Evolutionary conservation across 148 eudicot genomes (phyloP).

Genomic region (Arbutus unedo): DNA sequence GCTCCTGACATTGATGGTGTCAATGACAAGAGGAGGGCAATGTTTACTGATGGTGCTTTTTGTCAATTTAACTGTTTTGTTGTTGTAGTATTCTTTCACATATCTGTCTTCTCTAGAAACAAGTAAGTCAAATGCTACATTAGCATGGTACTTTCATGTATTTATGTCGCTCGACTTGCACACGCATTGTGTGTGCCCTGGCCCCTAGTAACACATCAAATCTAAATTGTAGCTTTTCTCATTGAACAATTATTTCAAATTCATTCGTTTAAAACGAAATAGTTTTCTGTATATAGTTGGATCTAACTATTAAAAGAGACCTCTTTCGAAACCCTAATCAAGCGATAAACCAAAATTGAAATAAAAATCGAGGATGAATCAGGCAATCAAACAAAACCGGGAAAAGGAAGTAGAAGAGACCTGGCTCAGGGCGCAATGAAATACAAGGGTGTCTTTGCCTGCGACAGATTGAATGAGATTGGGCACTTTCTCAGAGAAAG

Average conservation of each 20-base stretch:
- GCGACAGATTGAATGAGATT: slow-evolving; percentile 55
- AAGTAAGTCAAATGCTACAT: too few relatives aligned
- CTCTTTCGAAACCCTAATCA: background rate
- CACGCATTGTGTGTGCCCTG: too few relatives aligned
- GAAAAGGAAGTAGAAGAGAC: slow-evolving; percentile 25
- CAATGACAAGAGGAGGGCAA: too few relatives aligned
- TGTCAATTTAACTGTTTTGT: too few relatives aligned
- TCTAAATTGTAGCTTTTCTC: background rate
- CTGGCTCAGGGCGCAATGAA: slow-evolving; percentile 98
- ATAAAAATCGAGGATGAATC: background rate
- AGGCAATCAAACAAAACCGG: background rate
- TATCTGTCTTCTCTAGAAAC: too few relatives aligned
- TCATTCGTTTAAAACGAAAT: background rate
- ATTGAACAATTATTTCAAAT: background rate
- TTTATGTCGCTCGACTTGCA: too few relatives aligned
- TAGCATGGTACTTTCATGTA: too few relatives aligned
- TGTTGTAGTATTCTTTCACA: too few relatives aligned
- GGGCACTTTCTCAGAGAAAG: slow-evolving; percentile 71
- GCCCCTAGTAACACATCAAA: background rate
- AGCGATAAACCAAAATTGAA: background rate
- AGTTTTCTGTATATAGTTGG: background rate
- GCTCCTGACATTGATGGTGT: too few relatives aligned
- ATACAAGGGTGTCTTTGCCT: slow-evolving; percentile 82
- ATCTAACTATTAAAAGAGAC: background rate
- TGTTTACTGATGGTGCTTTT: too few relatives aligned